Percentiles rank a stretch among this genome's conserved stretches.
These are phyloP conservation scores for Stagonosporopsis vannaccii DNA, from an alignment of 2,329 filamentous ascomycete species.

Conservation along the genomic window DNA sequence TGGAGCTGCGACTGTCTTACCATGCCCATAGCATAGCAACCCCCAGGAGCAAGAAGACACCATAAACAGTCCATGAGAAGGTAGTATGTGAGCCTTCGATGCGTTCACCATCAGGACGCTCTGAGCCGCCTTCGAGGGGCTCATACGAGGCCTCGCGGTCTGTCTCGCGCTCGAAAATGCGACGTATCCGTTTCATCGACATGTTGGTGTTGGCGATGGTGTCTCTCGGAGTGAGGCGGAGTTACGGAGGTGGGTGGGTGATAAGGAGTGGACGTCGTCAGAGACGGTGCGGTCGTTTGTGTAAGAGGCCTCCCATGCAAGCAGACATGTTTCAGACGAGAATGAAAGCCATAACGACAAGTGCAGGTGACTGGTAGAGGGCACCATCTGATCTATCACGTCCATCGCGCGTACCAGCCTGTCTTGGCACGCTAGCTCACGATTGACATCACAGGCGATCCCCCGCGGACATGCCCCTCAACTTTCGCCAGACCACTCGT, in stretches of 20 bases:
- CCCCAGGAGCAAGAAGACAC: conserved; percentile 83
- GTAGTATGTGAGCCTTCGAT: conserved; percentile 35
- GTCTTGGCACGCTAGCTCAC: conserved; percentile 8
- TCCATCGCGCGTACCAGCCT: conserved; percentile 10
- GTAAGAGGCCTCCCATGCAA: conserved; percentile 5
- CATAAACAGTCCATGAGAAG: conserved; percentile 89
- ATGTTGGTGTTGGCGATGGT: conserved; percentile 6
- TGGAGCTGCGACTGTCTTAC: conserved; percentile 58
- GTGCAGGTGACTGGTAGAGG: conserved; percentile 24
- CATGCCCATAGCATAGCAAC: conserved; percentile 98
- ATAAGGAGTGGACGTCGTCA: conserved; percentile 20
- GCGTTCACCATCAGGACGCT: conserved; percentile 43
- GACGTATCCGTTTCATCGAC: conserved; percentile 48
- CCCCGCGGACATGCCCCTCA: conserved; percentile 20
- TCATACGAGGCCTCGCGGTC: conserved; percentile 43
- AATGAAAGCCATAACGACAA: conserved; percentile 20
- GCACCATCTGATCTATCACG: conserved; percentile 11
- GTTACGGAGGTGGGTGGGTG: conserved; percentile 12
- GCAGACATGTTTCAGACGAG: conserved; percentile 31
- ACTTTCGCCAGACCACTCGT: background rate
- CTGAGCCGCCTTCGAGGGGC: conserved; percentile 48
- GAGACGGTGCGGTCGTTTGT: background rate
- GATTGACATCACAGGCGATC: conserved; percentile 20
- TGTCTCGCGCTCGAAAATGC: conserved; percentile 39
- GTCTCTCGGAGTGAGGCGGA: conserved; percentile 13